These are phyloP conservation scores for Rhodotorula kratochvilovae DNA, from an alignment of 768 basidiomycete species.

Conservation along the genomic window DNA sequence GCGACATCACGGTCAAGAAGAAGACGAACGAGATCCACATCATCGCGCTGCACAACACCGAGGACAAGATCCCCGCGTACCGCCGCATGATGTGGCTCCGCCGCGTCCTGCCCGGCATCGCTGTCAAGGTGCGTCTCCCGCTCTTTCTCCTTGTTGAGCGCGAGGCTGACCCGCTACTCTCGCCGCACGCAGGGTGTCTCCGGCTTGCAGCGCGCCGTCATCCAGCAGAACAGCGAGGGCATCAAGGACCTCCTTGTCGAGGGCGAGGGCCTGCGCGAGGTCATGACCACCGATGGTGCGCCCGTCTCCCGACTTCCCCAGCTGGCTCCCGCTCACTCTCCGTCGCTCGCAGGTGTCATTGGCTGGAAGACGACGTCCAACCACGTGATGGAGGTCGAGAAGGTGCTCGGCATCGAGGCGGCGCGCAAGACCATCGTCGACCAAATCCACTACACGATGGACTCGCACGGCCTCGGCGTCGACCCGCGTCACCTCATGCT, in stretches of 20 bases:
- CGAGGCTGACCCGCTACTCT: neutral
- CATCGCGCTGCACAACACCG: conserved; percentile 48
- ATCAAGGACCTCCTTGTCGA: conserved; percentile 87
- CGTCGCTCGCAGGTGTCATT: conserved; percentile 63
- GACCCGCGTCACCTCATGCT: conserved; percentile 98
- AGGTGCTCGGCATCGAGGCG: conserved; percentile 97
- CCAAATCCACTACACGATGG: conserved; percentile 96
- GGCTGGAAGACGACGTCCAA: conserved; percentile 91
- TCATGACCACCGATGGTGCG: conserved; percentile 92
- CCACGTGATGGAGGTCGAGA: conserved; percentile 90
- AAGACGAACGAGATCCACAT: conserved; percentile 50
- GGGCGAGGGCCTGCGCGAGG: conserved; percentile 91
- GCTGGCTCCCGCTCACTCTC: neutral
- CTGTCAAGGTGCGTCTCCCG: conserved; percentile 67
- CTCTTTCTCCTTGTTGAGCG: neutral
- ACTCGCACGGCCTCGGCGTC: conserved; percentile 93
- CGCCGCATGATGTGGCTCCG: conserved; percentile 71
- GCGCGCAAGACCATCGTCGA: conserved; percentile 90
- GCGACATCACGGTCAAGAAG: conserved; percentile 46
- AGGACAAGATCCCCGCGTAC: conserved; percentile 44
- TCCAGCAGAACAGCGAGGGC: conserved; percentile 88
- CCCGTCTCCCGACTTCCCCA: neutral
- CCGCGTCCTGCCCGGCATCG: conserved; percentile 72
- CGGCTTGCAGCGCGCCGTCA: conserved; percentile 84
- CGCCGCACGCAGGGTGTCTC: conserved; percentile 63